phyloP scores from a whole-genome alignment of 768 basidiomycete species.

The Tulasnella sp. region DNA sequence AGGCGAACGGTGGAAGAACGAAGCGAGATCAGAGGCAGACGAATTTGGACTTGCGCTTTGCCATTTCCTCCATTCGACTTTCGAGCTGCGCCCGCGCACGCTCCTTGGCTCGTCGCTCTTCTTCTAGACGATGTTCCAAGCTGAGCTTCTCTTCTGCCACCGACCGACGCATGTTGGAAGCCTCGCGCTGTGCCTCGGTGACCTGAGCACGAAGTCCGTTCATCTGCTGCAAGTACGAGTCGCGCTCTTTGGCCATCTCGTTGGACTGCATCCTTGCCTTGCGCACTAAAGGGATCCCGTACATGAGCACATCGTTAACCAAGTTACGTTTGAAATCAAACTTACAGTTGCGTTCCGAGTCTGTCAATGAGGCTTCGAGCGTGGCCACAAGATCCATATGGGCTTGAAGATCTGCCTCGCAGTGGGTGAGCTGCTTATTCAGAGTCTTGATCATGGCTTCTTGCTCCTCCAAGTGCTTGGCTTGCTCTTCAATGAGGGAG shows the following conservation, averaged over 20 bases:
- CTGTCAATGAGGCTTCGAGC: slow-evolving; percentile 79
- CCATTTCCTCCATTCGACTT: slow-evolving; percentile 78
- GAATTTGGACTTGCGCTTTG: slow-evolving; percentile 86
- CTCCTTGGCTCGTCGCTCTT: slow-evolving; percentile 86
- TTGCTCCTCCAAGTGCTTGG: slow-evolving; percentile 74
- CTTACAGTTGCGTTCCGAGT: slow-evolving; percentile 90
- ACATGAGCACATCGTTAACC: background rate
- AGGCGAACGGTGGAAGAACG: background rate
- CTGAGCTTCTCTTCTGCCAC: slow-evolving; percentile 87
- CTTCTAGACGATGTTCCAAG: slow-evolving; percentile 74
- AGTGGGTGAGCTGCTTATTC: slow-evolving; percentile 90
- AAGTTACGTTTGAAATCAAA: slow-evolving; percentile 25
- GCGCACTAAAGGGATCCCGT: slow-evolving; percentile 52
- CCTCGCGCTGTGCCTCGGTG: slow-evolving; percentile 72
- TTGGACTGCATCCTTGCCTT: slow-evolving; percentile 93
- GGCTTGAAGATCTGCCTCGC: slow-evolving; percentile 83
- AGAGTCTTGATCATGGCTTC: slow-evolving; percentile 89
- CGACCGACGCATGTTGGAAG: slow-evolving; percentile 68
- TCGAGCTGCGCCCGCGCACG: slow-evolving; percentile 83
- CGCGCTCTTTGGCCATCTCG: slow-evolving; percentile 81
- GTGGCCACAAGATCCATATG: slow-evolving; percentile 86
- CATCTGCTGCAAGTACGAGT: slow-evolving; percentile 61
- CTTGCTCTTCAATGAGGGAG: slow-evolving; percentile 64
- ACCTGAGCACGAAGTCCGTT: slow-evolving; percentile 68
- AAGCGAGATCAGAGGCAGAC: slow-evolving; percentile 52